Conservation (phyloP, 2,329 filamentous ascomycete species). For the Tothia fuscella region DNA sequence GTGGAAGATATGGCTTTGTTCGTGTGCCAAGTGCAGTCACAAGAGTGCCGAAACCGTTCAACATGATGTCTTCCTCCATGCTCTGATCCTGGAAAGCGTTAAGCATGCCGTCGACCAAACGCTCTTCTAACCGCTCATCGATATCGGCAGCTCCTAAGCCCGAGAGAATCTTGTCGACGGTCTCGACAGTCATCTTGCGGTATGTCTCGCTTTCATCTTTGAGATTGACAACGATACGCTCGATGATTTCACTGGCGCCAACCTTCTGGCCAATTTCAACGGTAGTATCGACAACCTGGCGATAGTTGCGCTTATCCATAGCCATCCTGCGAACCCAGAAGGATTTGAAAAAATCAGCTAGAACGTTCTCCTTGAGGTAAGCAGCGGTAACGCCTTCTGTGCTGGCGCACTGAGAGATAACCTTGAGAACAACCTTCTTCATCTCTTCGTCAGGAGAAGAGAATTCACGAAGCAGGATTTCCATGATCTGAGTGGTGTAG, state of each 20-base stretch:
- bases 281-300: constrained; percentile 95
- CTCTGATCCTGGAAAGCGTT: constrained; percentile 97
- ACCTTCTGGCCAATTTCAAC: constrained; percentile 96
- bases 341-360: constrained; percentile 95
- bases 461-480: constrained; percentile 91
- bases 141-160: constrained; percentile 90
- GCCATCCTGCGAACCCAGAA: constrained; percentile 98
- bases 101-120: constrained; percentile 87
- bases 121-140: constrained; percentile 80
- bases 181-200: constrained; percentile 98
- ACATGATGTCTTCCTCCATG: constrained; percentile 87
- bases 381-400: constrained; percentile 90
- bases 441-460: constrained; percentile 97
- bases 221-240: constrained; percentile 84
- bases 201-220: constrained; percentile 98
- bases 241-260: constrained; percentile 89
- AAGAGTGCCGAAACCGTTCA: constrained; percentile 95
- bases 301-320: constrained; percentile 92
- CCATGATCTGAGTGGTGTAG: constrained; percentile 98
- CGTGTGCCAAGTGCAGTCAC: constrained; percentile 88
- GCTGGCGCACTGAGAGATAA: constrained; percentile 87
- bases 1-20: constrained; percentile 91
- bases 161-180: constrained; percentile 90
- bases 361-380: constrained; percentile 89
- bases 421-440: constrained; percentile 98